A percentile compares a stretch with the other conserved stretches of the same genome.
phyloP scores from a whole-genome alignment of 2,329 filamentous ascomycete species.

The Conoideocrella luteorostrata region DNA sequence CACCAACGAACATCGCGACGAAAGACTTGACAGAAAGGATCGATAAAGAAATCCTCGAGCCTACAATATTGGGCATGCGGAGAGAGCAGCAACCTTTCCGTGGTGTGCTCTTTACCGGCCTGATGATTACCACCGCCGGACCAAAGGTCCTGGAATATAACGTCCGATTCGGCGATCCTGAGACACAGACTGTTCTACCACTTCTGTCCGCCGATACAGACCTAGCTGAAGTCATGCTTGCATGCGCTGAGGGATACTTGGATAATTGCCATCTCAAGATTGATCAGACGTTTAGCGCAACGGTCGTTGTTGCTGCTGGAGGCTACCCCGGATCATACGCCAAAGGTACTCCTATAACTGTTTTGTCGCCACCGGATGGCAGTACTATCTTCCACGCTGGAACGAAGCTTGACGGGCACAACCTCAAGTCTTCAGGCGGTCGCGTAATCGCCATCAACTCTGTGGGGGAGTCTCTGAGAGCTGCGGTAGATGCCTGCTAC shows the following conservation, averaged over 20 bases:
- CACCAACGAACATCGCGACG: conserved; percentile 75
- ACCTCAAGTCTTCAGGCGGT: conserved; percentile 74
- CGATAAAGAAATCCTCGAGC: conserved; percentile 76
- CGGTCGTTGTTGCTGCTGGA: conserved; percentile 86
- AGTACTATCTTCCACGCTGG: conserved; percentile 86
- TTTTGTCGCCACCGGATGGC: conserved; percentile 38
- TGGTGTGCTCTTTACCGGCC: conserved; percentile 78
- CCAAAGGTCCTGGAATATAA: conserved; percentile 89
- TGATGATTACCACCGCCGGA: conserved; percentile 82
- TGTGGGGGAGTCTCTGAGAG: conserved; percentile 62
- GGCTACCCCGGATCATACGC: conserved; percentile 84
- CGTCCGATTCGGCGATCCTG: conserved; percentile 85
- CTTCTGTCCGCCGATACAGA: conserved; percentile 73
- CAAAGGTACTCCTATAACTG: conserved; percentile 62
- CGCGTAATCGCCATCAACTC: conserved; percentile 92
- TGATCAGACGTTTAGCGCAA: conserved; percentile 68
- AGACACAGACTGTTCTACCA: conserved; percentile 80
- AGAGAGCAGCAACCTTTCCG: conserved; percentile 68
- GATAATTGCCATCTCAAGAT: conserved; percentile 63
- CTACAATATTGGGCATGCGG: conserved; percentile 83
- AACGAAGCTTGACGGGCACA: conserved; percentile 57
- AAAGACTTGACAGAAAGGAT: conserved; percentile 70
- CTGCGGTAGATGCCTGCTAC: conserved; percentile 85
- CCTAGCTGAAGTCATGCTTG: conserved; percentile 81
- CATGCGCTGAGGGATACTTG: conserved; percentile 71